Evolutionary conservation across 2,329 filamentous ascomycete species (phyloP).

Genomic region (Cladosporium sp.): DNA sequence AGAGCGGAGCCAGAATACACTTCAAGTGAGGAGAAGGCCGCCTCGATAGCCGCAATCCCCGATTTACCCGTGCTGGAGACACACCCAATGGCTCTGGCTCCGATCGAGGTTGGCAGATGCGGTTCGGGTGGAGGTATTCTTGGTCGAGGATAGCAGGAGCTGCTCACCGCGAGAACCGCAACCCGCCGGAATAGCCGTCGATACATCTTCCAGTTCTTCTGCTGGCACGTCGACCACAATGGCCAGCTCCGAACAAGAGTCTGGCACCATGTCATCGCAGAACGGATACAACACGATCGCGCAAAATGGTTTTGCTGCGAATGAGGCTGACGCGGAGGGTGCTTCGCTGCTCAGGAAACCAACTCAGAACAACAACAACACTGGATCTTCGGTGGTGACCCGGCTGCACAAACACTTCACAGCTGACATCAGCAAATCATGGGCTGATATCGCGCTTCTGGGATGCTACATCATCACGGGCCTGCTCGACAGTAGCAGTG

Average conservation of each 20-base stretch:
- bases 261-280: slow-evolving; percentile 4
- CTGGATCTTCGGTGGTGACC: not conserved
- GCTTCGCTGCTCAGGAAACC: slow-evolving; percentile 11
- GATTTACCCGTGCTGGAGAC: not conserved
- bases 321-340: slow-evolving; percentile 9
- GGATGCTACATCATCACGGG: slow-evolving; percentile 71
- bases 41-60: slow-evolving; percentile 16
- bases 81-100: not conserved
- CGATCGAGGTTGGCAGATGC: not conserved
- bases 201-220: not conserved
- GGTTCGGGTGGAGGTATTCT: not conserved
- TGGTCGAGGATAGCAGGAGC: not conserved
- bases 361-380: not conserved
- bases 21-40: slow-evolving; percentile 12
- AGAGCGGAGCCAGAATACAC: not conserved
- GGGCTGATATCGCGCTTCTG: slow-evolving; percentile 69
- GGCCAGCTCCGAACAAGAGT: not conserved
- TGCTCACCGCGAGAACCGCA: not conserved
- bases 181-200: not conserved
- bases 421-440: slow-evolving; percentile 57
- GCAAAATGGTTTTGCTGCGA: slow-evolving; percentile 12
- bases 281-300: slow-evolving; percentile 10
- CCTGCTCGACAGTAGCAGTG: slow-evolving; percentile 72
- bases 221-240: not conserved
- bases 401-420: slow-evolving; percentile 35